A percentile compares a stretch with the other conserved stretches of the same genome.
Conservation (phyloP, 768 basidiomycete genomes). For the Tylopilus cervinicoccineus region DNA sequence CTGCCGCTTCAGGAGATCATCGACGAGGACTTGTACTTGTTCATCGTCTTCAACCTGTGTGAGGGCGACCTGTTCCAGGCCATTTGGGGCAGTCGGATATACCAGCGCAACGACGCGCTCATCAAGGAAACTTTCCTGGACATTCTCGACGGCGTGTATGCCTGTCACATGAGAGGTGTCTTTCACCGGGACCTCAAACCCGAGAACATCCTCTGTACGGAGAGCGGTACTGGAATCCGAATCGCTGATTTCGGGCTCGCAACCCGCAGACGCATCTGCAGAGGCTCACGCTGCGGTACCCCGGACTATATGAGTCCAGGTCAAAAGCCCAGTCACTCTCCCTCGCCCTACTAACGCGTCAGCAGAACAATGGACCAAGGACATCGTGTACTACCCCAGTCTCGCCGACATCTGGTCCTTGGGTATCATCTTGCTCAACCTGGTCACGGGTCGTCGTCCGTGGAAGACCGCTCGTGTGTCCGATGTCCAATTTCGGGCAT, state of each 20-base stretch:
- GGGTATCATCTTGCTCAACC: slow-evolving; percentile 78
- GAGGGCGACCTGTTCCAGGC: slow-evolving; percentile 66
- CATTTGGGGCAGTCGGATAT: slow-evolving; percentile 57
- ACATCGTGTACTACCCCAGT: slow-evolving; percentile 31
- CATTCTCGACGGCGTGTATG: slow-evolving; percentile 72
- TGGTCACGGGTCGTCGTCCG: slow-evolving; percentile 53
- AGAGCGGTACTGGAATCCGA: slow-evolving; percentile 48
- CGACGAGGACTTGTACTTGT: slow-evolving; percentile 57
- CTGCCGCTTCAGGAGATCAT: slow-evolving; percentile 65
- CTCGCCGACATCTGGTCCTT: slow-evolving; percentile 64
- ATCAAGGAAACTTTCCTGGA: slow-evolving; percentile 72
- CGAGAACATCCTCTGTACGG: slow-evolving; percentile 67
- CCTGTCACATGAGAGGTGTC: slow-evolving; percentile 67
- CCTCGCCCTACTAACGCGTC: slow-evolving; percentile 1
- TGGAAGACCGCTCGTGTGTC: slow-evolving; percentile 12
- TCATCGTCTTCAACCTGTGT: slow-evolving; percentile 60
- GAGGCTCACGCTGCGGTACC: slow-evolving; percentile 57
- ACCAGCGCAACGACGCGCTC: slow-evolving; percentile 53
- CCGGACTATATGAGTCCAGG: slow-evolving; percentile 70
- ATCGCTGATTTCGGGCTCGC: slow-evolving; percentile 81
- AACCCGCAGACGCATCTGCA: slow-evolving; percentile 41
- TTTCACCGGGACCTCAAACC: slow-evolving; percentile 89
- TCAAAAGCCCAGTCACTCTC: slow-evolving; percentile 25
- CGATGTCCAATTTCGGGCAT: slow-evolving; percentile 10
- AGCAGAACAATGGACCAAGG: slow-evolving; percentile 50